phyloP scores from a whole-genome alignment of 768 basidiomycete species.

The Xanthoconium stramineum region DNA sequence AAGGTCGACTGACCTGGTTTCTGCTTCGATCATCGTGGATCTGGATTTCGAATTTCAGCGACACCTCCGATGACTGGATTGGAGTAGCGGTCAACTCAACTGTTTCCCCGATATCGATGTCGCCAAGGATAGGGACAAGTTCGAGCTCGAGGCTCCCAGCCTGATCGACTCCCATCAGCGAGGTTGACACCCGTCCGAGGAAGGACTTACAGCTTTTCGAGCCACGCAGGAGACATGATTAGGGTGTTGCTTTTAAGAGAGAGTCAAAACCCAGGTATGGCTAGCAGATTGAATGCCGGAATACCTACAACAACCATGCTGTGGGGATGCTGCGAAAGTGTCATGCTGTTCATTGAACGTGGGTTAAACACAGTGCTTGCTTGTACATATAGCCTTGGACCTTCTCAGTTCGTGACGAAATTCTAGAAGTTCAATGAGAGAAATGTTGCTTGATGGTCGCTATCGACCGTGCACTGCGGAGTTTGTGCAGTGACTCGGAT shows the following conservation, averaged over 20 bases:
- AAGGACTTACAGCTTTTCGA: constrained; percentile 5
- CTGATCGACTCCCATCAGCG: constrained; percentile 1
- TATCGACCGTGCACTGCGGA: too few species aligned
- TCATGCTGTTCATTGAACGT: too few species aligned
- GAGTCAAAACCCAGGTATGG: neutral
- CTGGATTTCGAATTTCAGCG: constrained; percentile 3
- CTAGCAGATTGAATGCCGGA: neutral
- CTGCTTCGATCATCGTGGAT: constrained; percentile 1
- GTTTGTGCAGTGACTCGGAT: too few species aligned
- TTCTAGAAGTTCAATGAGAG: too few species aligned
- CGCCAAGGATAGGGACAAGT: neutral
- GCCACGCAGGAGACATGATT: constrained; percentile 3
- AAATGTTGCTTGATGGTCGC: too few species aligned
- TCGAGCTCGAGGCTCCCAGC: neutral
- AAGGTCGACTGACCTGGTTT: constrained; percentile 1
- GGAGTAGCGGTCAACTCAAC: constrained; percentile 5
- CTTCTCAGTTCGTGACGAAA: too few species aligned
- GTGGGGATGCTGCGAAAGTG: neutral
- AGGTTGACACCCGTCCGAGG: neutral
- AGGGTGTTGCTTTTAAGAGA: neutral
- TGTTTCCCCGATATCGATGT: neutral
- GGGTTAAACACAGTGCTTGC: too few species aligned
- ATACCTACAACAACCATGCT: neutral
- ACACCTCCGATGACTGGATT: neutral
- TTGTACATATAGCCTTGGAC: too few species aligned